Base-by-base conservation (phyloP, 73 alveolate species). In the Breviolum minutum region DNA sequence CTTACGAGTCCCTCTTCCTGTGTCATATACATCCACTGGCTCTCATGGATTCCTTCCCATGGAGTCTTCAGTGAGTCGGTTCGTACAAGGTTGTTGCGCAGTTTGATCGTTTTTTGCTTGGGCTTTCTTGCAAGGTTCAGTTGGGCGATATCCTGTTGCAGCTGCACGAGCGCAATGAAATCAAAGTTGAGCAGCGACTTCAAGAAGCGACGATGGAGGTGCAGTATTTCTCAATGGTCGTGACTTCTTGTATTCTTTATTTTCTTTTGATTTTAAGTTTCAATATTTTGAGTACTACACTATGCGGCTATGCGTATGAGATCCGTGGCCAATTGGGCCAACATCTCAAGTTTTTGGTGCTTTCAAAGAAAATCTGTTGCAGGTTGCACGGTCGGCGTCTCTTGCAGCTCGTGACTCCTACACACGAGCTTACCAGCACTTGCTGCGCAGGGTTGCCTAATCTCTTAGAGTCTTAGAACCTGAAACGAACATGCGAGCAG, bases 381-480 rank as follows among this genome's bases (percentile, higher is more conserved):
- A 90, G 96, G 96, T 90, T 32, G 87, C 98, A 5, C 92, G 62
- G 11, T 81, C 91, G 13, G 83, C 91, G 4, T 60, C 98, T 0
- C 68, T 77, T 2, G 98, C 91, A 13, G 98, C 92, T 10, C 80
- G 91, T 9, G 98, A 93, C 16, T 93, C 98, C 19, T 93, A 93
- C 69, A 63, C 92, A 20, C 54, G 98, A 62, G 98, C 98, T 54
- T 93, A 93, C 82, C 98, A 60, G 80, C 98, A 93, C 70, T 54
- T 93, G 60, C 92, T 93, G 48, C 98, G 98, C 82, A 8, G 62
- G 63, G 40, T 13, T n/a, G 24, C 73, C 61, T 13, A 61, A 40
- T 40, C 54, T 40, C 54, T 40, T 40, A 40, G 54, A 40, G 54
- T 40, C 54, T 40, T 40, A 40, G 54, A 40, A 40, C 54, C 0